phyloP scores from a whole-genome alignment of 768 basidiomycete species.

The Rhodosporidiobolus sp. region DNA sequence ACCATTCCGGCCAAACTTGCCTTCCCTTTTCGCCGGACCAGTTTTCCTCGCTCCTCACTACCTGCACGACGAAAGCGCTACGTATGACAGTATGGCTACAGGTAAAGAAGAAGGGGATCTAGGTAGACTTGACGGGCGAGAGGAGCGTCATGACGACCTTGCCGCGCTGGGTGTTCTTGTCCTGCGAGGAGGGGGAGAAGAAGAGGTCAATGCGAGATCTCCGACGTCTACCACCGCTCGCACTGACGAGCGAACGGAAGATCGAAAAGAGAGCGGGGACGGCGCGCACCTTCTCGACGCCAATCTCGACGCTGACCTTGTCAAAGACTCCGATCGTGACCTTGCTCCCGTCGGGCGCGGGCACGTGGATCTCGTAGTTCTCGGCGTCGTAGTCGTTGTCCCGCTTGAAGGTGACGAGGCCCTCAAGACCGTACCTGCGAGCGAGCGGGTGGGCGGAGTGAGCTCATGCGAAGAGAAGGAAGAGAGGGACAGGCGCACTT shows the following conservation, averaged over 20 bases:
- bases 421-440: constrained; percentile 82
- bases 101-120: not conserved
- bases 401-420: constrained; percentile 87
- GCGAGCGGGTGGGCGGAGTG: not conserved
- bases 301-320: constrained; percentile 83
- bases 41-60: too few relatives aligned
- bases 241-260: not conserved
- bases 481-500: constrained; percentile 58
- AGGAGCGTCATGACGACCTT: constrained; percentile 37
- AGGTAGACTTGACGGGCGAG: constrained; percentile 28
- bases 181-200: constrained; percentile 15
- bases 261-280: not conserved
- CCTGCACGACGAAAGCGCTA: too few relatives aligned
- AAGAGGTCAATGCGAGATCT: too few relatives aligned
- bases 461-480: not conserved
- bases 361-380: constrained; percentile 76
- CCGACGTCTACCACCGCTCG: not conserved
- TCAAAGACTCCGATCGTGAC: constrained; percentile 83
- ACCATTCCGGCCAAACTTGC: too few relatives aligned
- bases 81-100: constrained; percentile 1
- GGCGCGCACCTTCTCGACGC: constrained; percentile 73
- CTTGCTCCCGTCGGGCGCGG: constrained; percentile 46
- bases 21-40: too few relatives aligned
- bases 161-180: constrained; percentile 40
- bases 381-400: constrained; percentile 88